Evolutionary conservation across 148 eudicot genomes (phyloP).

Genomic region (Rhododendron williamsianum): DNA sequence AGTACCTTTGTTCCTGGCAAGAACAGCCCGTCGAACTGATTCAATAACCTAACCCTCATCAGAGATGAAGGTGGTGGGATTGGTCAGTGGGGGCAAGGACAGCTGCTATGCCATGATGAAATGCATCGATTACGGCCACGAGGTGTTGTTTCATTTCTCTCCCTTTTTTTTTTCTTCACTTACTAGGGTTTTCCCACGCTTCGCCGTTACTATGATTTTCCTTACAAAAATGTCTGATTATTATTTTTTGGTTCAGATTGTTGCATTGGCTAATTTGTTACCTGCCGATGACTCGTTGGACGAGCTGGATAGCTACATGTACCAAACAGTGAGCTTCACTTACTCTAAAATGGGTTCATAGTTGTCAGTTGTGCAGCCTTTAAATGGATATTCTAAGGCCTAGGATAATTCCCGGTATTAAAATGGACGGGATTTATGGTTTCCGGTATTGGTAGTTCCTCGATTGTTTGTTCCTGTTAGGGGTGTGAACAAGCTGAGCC

Average conservation of each 20-base stretch:
- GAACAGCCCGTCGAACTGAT: background rate
- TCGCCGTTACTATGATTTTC: background rate
- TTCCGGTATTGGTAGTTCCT: too few species aligned
- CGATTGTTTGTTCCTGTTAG: background rate
- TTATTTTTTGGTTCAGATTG: conserved; percentile 42
- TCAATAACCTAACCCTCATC: background rate
- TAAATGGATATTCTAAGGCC: background rate
- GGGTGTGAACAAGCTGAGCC: background rate
- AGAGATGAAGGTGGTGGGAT: conserved; percentile 89
- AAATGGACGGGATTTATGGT: background rate
- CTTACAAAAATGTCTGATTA: background rate
- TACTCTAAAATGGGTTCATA: background rate
- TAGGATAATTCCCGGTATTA: too few species aligned
- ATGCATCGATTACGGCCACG: conserved; percentile 80
- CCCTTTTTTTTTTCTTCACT: background rate
- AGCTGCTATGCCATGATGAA: conserved; percentile 99
- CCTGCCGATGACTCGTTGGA: conserved; percentile 85
- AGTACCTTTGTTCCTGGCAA: background rate
- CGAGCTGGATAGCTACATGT: conserved; percentile 98
- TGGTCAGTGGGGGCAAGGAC: conserved; percentile 95
- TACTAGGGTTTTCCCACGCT: background rate
- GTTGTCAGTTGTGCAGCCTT: background rate
- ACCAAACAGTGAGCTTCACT: conserved; percentile 71
- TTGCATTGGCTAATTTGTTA: conserved; percentile 91
- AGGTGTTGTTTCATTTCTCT: conserved; percentile 28